These are phyloP conservation scores for Ophiocordyceps camponoti-floridani DNA, from an alignment of 2,329 filamentous ascomycete species.

Conservation along the genomic window DNA sequence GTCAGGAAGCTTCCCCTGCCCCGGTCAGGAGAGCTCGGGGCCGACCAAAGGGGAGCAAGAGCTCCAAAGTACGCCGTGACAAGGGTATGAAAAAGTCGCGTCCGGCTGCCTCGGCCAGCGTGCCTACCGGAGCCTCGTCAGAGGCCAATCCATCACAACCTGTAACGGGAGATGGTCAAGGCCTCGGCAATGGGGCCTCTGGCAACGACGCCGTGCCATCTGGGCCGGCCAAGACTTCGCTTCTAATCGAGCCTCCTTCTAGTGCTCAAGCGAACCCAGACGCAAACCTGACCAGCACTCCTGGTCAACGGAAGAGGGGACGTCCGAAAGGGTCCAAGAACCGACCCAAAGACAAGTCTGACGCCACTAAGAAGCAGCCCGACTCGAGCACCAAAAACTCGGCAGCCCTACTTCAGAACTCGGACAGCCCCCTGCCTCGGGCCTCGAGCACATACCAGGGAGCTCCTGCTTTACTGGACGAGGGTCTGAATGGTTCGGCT, in stretches of 20 bases:
- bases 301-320: conserved; percentile 14
- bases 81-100: conserved; percentile 30
- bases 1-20: not conserved
- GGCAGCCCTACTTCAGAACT: not conserved
- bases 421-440: conserved; percentile 1
- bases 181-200: not conserved
- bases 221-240: not conserved
- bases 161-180: not conserved
- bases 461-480: not conserved
- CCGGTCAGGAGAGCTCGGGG: conserved; percentile 27
- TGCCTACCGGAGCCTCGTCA: conserved; percentile 1
- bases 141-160: not conserved
- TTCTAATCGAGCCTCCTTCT: not conserved
- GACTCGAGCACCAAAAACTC: not conserved
- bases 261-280: conserved; percentile 2
- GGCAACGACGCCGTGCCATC: not conserved
- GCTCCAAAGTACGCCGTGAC: conserved; percentile 21
- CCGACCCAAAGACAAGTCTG: conserved; percentile 14
- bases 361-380: conserved; percentile 1
- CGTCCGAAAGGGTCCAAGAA: conserved; percentile 29
- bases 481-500: not conserved
- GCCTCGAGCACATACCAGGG: not conserved
- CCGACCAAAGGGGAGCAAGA: conserved; percentile 35
- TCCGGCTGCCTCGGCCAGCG: conserved; percentile 1
- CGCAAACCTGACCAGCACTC: conserved; percentile 6